These are phyloP conservation scores for Acacia melanoxylon DNA, from an alignment of 306 rosid genomes.

Conservation along the genomic window DNA sequence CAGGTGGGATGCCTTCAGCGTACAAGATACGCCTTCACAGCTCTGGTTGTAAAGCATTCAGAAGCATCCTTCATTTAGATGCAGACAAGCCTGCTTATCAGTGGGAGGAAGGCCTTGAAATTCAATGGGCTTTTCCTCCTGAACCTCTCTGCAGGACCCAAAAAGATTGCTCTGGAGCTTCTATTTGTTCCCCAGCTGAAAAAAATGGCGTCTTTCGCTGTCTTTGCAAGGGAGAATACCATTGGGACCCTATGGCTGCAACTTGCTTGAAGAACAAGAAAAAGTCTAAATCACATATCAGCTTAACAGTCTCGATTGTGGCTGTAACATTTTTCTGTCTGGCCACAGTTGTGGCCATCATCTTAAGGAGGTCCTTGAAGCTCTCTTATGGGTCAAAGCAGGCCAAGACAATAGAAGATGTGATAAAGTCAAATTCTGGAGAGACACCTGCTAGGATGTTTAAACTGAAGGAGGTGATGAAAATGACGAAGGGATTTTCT, in stretches of 20 bases:
- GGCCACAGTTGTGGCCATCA: conserved; percentile 40
- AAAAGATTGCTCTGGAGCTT: conserved; percentile 57
- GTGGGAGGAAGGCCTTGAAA: conserved; percentile 92
- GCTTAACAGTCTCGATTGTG: conserved; percentile 46
- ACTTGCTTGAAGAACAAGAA: conserved; percentile 53
- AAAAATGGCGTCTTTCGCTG: conserved; percentile 43
- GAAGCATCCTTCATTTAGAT: conserved; percentile 77
- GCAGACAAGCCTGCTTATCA: conserved; percentile 53
- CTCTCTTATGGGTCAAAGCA: conserved; percentile 41
- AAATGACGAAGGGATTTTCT: conserved; percentile 77
- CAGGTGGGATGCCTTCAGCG: conserved; percentile 90
- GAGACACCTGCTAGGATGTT: conserved; percentile 68
- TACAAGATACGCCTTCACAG: conserved; percentile 85
- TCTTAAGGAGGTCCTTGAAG: conserved; percentile 45
- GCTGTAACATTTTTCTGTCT: conserved; percentile 49
- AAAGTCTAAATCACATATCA: conserved; percentile 41
- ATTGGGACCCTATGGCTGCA: conserved; percentile 67
- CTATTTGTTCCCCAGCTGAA: conserved; percentile 50
- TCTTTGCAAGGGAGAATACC: conserved; percentile 59
- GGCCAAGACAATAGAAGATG: conserved; percentile 61
- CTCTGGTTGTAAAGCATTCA: conserved; percentile 88
- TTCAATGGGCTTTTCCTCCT: conserved; percentile 79
- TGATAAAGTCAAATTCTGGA: conserved; percentile 50
- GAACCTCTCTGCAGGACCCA: conserved; percentile 78
- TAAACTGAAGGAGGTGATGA: conserved; percentile 73